A percentile compares a stretch with the other conserved stretches of the same genome.
Conservation (phyloP, 2,329 filamentous ascomycete species). For the Fusarium robinianum region DNA sequence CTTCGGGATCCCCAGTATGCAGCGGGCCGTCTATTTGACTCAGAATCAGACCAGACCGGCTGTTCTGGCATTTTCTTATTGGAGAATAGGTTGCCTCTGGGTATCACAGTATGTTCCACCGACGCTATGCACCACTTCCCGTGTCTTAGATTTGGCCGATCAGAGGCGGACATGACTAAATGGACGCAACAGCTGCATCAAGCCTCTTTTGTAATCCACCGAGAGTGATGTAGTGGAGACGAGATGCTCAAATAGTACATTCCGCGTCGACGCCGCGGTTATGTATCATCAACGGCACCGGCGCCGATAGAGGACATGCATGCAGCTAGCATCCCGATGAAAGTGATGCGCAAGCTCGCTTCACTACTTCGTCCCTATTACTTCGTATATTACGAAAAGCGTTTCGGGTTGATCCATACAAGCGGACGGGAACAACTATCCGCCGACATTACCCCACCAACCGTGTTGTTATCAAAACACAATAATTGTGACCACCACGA, state of each 20-base stretch:
- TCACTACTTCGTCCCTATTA: no score
- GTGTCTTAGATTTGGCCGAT: conserved; percentile 15
- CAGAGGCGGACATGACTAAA: not conserved
- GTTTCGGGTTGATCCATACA: no score
- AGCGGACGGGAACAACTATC: not conserved
- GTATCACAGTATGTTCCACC: not conserved
- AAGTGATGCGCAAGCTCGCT: no score
- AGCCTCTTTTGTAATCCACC: not conserved
- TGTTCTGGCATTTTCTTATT: not conserved
- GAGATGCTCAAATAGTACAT: not conserved
- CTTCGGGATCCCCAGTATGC: not conserved
- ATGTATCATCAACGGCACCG: no score
- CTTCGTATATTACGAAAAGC: no score
- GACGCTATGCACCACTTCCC: conserved; percentile 3
- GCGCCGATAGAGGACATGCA: no score
- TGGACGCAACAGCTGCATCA: not conserved
- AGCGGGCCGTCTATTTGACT: no score
- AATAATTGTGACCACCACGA: no score
- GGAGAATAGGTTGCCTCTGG: not conserved
- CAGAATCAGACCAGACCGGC: not conserved
- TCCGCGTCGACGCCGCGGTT: not conserved
- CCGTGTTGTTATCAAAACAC: conserved; percentile 1
- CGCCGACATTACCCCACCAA: not conserved
- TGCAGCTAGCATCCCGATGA: no score
- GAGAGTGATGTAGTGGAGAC: not conserved